These are phyloP conservation scores for Psilocybe subaeruginosa DNA, from an alignment of 768 basidiomycete genomes.

Conservation along the genomic window DNA sequence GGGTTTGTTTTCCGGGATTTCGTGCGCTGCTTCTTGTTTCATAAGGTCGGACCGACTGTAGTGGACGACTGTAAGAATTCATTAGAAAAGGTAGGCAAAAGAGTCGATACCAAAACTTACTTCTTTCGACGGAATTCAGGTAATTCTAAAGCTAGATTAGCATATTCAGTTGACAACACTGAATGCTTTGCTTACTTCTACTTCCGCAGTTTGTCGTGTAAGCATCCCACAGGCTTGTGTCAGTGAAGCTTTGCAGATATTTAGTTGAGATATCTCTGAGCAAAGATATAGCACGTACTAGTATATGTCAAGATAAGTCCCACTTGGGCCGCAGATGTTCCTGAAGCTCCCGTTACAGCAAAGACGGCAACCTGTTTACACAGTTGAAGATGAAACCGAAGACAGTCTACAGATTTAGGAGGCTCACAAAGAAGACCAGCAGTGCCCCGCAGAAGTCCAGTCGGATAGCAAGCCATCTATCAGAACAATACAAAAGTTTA, in stretches of 20 bases:
- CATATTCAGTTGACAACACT: neutral
- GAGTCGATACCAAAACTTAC: conserved; percentile 26
- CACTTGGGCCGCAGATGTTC: conserved; percentile 66
- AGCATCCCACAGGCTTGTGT: conserved; percentile 57
- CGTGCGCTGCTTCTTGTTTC: conserved; percentile 67
- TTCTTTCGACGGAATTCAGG: conserved; percentile 68
- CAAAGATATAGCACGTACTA: conserved; percentile 32
- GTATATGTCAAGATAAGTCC: conserved; percentile 75
- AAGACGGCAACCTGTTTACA: conserved; percentile 63
- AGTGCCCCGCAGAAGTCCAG: conserved; percentile 71
- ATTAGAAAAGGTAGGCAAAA: neutral
- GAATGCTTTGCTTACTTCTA: conserved; percentile 45
- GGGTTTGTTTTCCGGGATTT: conserved; percentile 58
- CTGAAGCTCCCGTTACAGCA: conserved; percentile 55
- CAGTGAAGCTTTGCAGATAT: conserved; percentile 40
- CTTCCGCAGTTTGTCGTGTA: conserved; percentile 65
- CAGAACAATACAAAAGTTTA: neutral
- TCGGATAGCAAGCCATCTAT: conserved; percentile 70
- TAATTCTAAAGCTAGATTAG: conserved; percentile 46
- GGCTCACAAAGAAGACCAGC: conserved; percentile 53
- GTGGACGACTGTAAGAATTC: conserved; percentile 44
- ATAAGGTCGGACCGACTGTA: conserved; percentile 55
- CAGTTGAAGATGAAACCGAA: neutral
- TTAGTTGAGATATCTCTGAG: neutral
- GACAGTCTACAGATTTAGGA: neutral